A percentile compares a stretch with the other conserved stretches of the same genome.
Conservation (phyloP, 805 yeast species). For the Nematodospora valgi region DNA sequence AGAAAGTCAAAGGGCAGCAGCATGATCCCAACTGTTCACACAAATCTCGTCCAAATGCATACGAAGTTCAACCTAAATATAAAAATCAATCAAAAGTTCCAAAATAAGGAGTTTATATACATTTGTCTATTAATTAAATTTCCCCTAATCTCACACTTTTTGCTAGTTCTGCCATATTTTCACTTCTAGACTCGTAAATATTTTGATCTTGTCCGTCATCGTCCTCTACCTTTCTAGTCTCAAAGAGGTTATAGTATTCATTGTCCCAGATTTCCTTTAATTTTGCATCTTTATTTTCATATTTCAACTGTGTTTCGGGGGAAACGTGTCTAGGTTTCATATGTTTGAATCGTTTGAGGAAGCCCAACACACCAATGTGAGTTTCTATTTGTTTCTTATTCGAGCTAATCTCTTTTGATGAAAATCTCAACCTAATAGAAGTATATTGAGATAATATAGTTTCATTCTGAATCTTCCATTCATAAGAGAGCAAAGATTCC, state of each 20-base stretch:
- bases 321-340: background rate
- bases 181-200: background rate
- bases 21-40: constrained; percentile 15
- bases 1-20: background rate
- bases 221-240: background rate
- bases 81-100: constrained; percentile 15
- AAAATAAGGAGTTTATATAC: constrained; percentile 1
- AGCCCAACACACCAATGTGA: constrained; percentile 25
- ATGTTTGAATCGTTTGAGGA: constrained; percentile 15
- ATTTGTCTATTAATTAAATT: constrained; percentile 4
- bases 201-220: background rate
- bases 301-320: background rate
- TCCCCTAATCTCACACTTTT: constrained; percentile 6
- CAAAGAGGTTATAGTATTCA: constrained; percentile 7
- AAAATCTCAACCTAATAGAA: constrained; percentile 32
- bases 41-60: constrained; percentile 64
- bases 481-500: constrained; percentile 11
- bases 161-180: constrained; percentile 10
- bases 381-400: constrained; percentile 2
- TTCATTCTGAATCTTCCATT: constrained; percentile 35
- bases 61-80: constrained; percentile 80
- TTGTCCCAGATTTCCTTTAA: constrained; percentile 13
- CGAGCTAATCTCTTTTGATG: constrained; percentile 9
- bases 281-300: constrained; percentile 10
- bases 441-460: constrained; percentile 34